phyloP scores from a whole-genome alignment of 2,329 filamentous ascomycete genomes.

The Aspergillus flavus region DNA sequence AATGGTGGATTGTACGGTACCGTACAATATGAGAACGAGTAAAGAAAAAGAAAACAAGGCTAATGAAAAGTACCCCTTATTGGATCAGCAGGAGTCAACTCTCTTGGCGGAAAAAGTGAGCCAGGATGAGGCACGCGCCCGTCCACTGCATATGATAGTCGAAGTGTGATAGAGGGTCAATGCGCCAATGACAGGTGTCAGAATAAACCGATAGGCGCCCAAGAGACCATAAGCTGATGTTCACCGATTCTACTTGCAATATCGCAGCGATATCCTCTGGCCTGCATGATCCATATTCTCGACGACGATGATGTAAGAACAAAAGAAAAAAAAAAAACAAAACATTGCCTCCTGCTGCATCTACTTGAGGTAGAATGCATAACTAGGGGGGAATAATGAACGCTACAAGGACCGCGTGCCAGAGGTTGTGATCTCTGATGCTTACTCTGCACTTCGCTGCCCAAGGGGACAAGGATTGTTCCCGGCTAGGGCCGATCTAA shows the following conservation, averaged over 20 bases:
- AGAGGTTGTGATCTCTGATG: slow-evolving; percentile 17
- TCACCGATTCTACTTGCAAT: slow-evolving; percentile 14
- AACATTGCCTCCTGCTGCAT: slow-evolving; percentile 8
- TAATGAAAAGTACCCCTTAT: slow-evolving; percentile 14
- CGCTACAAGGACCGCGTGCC: slow-evolving; percentile 8
- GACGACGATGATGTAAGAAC: slow-evolving; percentile 4
- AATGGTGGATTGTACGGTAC: slow-evolving; percentile 8
- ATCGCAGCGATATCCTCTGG: slow-evolving; percentile 13
- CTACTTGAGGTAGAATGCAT: slow-evolving; percentile 7
- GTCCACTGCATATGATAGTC: slow-evolving; percentile 22
- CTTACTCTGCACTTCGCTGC: slow-evolving; percentile 30
- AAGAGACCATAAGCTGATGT: slow-evolving; percentile 18
- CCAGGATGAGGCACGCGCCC: slow-evolving; percentile 24
- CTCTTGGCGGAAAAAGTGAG: slow-evolving; percentile 18
- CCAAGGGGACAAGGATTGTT: slow-evolving; percentile 28
- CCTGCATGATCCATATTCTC: slow-evolving; percentile 7
- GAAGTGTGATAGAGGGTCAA: slow-evolving; percentile 17
- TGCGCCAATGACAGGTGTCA: slow-evolving; percentile 24
- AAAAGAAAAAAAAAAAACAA: not conserved
- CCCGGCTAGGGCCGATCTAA: slow-evolving; percentile 19
- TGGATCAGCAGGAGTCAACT: slow-evolving; percentile 15
- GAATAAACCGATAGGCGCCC: slow-evolving; percentile 21
- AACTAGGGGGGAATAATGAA: not conserved
- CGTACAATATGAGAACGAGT: slow-evolving; percentile 3
- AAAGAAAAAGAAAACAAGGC: slow-evolving; percentile 8